Percentiles rank a stretch among this genome's conserved stretches.
Evolutionary conservation across 192 early-diverging fungal genomes (phyloP).

Genomic region (Umbelopsis sp.): DNA sequence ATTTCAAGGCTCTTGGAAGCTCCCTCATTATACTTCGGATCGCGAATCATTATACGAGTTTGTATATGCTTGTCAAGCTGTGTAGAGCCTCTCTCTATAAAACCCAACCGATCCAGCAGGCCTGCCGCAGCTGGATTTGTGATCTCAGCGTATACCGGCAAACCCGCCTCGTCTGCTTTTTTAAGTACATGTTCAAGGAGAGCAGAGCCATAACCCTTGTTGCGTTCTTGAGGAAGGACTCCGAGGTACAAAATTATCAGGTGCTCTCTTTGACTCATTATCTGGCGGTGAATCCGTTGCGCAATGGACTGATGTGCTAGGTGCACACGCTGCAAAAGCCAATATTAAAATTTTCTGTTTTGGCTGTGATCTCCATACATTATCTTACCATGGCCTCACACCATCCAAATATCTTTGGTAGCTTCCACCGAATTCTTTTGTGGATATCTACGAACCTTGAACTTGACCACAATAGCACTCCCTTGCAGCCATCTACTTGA

Average conservation of each 20-base stretch:
- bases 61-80: neutral
- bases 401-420: neutral
- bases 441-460: neutral
- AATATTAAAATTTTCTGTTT: neutral
- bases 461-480: conserved; percentile 32
- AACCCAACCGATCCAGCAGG: conserved; percentile 28
- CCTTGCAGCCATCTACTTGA: conserved; percentile 40
- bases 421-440: neutral
- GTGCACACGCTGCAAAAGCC: neutral
- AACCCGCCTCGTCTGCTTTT: conserved; percentile 26
- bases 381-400: neutral
- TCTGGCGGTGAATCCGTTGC: neutral
- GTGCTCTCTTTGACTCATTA: neutral
- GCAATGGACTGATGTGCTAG: neutral
- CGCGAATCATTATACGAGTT: conserved; percentile 28
- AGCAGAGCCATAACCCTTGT: conserved; percentile 31
- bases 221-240: conserved; percentile 29
- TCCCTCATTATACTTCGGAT: neutral
- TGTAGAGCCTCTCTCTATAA: neutral
- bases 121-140: neutral
- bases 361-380: neutral
- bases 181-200: conserved; percentile 18
- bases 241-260: conserved; percentile 16
- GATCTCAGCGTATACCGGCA: conserved; percentile 24
- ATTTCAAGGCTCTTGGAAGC: conserved; percentile 20